These are phyloP conservation scores for Taxillus chinensis DNA, from an alignment of 164 flowering plant species.

Conservation along the genomic window DNA sequence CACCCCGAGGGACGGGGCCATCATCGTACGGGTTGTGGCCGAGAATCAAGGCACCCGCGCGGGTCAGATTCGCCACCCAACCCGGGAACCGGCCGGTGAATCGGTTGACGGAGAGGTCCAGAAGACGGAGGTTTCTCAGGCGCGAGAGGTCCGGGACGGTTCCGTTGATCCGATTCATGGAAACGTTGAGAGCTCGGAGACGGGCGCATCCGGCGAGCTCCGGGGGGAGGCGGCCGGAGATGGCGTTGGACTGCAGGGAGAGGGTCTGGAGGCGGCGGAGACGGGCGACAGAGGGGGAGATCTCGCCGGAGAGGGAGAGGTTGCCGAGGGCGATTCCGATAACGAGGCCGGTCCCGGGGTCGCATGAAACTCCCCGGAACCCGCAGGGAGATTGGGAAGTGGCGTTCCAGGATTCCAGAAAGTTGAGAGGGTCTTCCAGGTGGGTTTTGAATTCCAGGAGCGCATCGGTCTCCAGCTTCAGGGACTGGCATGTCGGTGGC, in stretches of 20 bases:
- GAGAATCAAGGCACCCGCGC: slow-evolving; percentile 36
- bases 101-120: slow-evolving; percentile 51
- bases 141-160: slow-evolving; percentile 55
- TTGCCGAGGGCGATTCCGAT: slow-evolving; percentile 37
- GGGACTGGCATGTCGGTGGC: slow-evolving; percentile 12
- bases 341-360: slow-evolving; percentile 35
- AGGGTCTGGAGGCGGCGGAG: slow-evolving; percentile 38
- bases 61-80: slow-evolving; percentile 55
- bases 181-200: slow-evolving; percentile 54
- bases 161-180: slow-evolving; percentile 42
- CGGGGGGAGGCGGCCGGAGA: slow-evolving; percentile 53
- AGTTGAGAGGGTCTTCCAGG: slow-evolving; percentile 51
- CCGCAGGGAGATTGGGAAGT: slow-evolving; percentile 50
- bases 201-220: slow-evolving; percentile 31
- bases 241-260: slow-evolving; percentile 27
- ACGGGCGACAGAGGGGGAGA: slow-evolving; percentile 42
- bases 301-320: slow-evolving; percentile 50
- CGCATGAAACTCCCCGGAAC: slow-evolving; percentile 57
- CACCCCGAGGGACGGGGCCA: slow-evolving; percentile 43
- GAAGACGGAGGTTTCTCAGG: slow-evolving; percentile 34
- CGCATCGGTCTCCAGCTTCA: slow-evolving; percentile 35
- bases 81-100: slow-evolving; percentile 61
- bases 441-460: slow-evolving; percentile 56
- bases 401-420: slow-evolving; percentile 50
- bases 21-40: slow-evolving; percentile 44